A percentile compares a stretch with the other conserved stretches of the same genome.
phyloP scores from a whole-genome alignment of 495 filamentous ascomycete species.

The Parachaetomium inaequale region DNA sequence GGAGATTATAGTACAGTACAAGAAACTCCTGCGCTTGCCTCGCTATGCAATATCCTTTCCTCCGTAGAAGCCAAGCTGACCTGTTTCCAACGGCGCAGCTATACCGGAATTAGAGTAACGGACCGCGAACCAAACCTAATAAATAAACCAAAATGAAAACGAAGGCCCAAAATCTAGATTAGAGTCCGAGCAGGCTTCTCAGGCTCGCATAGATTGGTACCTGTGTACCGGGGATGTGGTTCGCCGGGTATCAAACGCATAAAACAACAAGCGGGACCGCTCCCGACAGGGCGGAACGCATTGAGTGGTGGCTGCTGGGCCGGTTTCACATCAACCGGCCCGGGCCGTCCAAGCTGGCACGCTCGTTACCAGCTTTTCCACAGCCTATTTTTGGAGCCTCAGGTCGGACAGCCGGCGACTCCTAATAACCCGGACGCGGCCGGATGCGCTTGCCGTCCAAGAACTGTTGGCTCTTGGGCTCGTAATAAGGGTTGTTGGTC shows the following conservation, averaged over 20 bases:
- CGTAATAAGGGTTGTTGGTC: constrained; percentile 43
- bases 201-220: neutral
- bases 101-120: neutral
- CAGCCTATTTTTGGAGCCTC: neutral
- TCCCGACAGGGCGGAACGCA: constrained; percentile 14
- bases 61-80: neutral
- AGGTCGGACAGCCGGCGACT: neutral
- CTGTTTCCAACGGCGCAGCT: neutral
- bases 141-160: neutral
- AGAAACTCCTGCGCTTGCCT: neutral
- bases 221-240: neutral
- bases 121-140: neutral
- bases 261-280: neutral
- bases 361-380: neutral
- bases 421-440: constrained; percentile 16
- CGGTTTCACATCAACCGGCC: constrained; percentile 10
- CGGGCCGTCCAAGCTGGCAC: constrained; percentile 6
- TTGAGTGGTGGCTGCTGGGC: neutral
- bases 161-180: neutral
- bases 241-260: constrained; percentile 14
- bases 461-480: constrained; percentile 39
- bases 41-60: constrained; percentile 14
- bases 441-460: constrained; percentile 43
- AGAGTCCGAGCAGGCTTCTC: neutral
- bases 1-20: neutral